Evolutionary conservation across 257 asterid genomes (phyloP), one percentile per base, ranked within the genome.

Genomic region (Parsonsia alboflavescens): DNA sequence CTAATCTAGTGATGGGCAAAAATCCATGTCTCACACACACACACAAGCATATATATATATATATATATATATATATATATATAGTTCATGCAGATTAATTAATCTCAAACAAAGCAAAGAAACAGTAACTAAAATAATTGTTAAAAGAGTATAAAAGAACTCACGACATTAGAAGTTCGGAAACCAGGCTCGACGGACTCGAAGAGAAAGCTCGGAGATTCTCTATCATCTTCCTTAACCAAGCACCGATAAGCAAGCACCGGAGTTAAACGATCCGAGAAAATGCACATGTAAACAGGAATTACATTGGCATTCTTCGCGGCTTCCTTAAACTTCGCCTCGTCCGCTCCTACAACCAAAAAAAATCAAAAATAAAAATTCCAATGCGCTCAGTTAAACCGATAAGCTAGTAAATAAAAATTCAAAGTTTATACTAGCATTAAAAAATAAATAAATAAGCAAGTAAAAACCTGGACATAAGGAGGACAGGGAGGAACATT

Each of bases 181-280:
- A 82, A 80, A 65, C 97, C 91, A 71, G 97, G 92, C 76, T 92
- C 97, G 0, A 89, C 96, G 3, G 99, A 94, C 72, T 94, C 99
- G 52, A 89, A 94, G 16, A 92, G 80, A 78, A 94, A 94, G 82
- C 99, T 94, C 1, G 99, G 97, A 73, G 96, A 88, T 53, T 94
- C 96, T 49, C 88, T 77, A n/a, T 94, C 99, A 21, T 90, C 96
- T 77, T 94, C 97, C 59, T 89, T 89, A 63, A 94, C 97, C 78
- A 94, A 84, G 80, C 98, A 94, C 44, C 98, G 90, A 75, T 94
- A 92, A 44, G 98, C 97, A 68, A 94, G 90, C 78, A 92, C 93
- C 13, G 99, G 99, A 3, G 97, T 94, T 80, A 94, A 80, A 45
- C 90, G 96, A 85, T 94, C 99, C 24, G 97, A 89, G 87, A 94